Conservation (phyloP, 345 rosid species). For the Acer yangbiense region DNA sequence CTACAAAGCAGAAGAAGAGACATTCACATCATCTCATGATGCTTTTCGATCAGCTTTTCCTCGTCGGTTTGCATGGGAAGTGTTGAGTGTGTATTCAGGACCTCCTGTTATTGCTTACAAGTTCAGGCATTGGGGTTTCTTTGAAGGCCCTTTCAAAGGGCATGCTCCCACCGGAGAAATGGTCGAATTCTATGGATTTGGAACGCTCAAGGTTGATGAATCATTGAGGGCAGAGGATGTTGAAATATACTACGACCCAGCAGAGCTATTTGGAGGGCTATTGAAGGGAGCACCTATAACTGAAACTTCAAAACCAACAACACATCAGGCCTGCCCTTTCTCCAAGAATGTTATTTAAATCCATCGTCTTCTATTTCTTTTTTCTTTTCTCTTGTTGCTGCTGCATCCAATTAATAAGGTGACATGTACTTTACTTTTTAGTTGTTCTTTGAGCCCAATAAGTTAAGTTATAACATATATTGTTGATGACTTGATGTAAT, state of each 20-base stretch:
- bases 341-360: background rate
- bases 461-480: no score
- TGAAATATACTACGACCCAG: slow-evolving; percentile 70
- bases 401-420: no score
- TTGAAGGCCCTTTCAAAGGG: slow-evolving; percentile 70
- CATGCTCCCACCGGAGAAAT: slow-evolving; percentile 74
- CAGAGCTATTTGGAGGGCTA: slow-evolving; percentile 64
- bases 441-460: no score
- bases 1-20: slow-evolving; percentile 73
- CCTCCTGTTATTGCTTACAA: slow-evolving; percentile 77
- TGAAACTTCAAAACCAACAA: slow-evolving; percentile 6
- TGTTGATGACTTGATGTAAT: no score
- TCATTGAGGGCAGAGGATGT: slow-evolving; percentile 62
- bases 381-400: no score
- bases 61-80: slow-evolving; percentile 89
- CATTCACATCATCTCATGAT: slow-evolving; percentile 74
- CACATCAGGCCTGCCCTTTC: slow-evolving; percentile 24
- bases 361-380: background rate
- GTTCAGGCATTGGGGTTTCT: slow-evolving; percentile 91
- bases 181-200: slow-evolving; percentile 65
- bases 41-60: slow-evolving; percentile 66
- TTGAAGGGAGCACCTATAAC: slow-evolving; percentile 35
- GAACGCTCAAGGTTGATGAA: slow-evolving; percentile 77
- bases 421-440: no score
- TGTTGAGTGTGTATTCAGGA: slow-evolving; percentile 62